Base-by-base conservation (phyloP, 2,329 filamentous ascomycete genomes). In the Colletotrichum cordylinicola region DNA sequence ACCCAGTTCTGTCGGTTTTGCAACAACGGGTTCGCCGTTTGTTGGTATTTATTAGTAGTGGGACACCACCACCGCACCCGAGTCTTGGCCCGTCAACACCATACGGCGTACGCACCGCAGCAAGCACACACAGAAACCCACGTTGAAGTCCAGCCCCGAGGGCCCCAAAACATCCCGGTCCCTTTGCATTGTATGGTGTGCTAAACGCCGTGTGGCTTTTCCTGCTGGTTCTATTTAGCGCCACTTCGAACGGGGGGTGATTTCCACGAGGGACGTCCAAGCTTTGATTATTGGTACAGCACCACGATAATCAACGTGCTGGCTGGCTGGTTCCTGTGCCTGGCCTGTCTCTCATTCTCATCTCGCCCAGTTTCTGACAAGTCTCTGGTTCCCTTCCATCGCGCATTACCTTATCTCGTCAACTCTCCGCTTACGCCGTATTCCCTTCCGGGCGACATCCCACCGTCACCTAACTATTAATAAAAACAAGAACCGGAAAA, bases 131-230 rank as follows among this genome's bases (percentile, higher is more conserved):
- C 61, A 39, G 31, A 64, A 64, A 27, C 31, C n/a, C 35, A 31
- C 58, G 61, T 55, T 55, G 64, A 27, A 56, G 31, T 31, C 43
- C 43, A 21, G 43, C 43, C 43, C 43, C 43, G 43, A 52, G 43
- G 43, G 27, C 18, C 33, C 67, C 18, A 33, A 65, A 60, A 27
- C 29, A 73, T 73, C 56, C 64, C 70, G 33, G 67, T 62, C 24
- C 33, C 52, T 24, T 37, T 24, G 61, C 24, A 24, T 27, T 27
- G 55, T 58, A 15, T 58, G 21, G 56, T 31, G 56, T 69, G 35
- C 24, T 65, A 65, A 60, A 75, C 73, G 73, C 73, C 70, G 33
- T 68, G 70, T 73, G 70, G 74, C 74, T 75, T 75, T 61, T 27
- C n/a, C 29, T 33, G 58, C 24, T 55, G 33, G 48, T 39, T 67